These are phyloP conservation scores for Discostella pseudostelligera DNA, from an alignment of 108 stramenopile species.

Conservation along the genomic window DNA sequence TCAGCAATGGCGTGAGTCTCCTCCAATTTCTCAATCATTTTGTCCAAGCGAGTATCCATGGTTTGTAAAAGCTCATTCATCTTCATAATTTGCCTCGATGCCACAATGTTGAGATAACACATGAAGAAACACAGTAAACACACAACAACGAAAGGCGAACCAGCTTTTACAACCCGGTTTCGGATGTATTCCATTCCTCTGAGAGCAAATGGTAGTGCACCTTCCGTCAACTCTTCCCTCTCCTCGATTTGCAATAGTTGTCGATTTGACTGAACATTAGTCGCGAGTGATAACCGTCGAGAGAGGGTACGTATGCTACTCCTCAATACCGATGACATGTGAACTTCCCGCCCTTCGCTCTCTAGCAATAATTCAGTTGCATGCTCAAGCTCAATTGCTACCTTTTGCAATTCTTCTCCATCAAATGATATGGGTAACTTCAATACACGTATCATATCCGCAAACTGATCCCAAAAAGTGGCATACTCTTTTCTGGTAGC, in stretches of 20 bases:
- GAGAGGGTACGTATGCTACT: slow-evolving; percentile 22
- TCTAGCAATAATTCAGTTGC: slow-evolving; percentile 11
- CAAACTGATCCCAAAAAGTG: slow-evolving; percentile 52
- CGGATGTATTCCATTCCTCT: slow-evolving; percentile 5
- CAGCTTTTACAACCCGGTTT: slow-evolving; percentile 1
- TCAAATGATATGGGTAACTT: slow-evolving; percentile 5
- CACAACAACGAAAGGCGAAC: background rate
- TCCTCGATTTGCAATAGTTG: background rate
- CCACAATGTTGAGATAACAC: slow-evolving; percentile 17
- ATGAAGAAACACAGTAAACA: slow-evolving; percentile 10
- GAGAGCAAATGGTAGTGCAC: slow-evolving; percentile 1
- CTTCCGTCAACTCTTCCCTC: background rate
- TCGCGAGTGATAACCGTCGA: slow-evolving; percentile 15
- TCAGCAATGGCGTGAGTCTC: no score
- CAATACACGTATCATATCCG: slow-evolving; percentile 26
- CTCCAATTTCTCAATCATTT: slow-evolving; percentile 9
- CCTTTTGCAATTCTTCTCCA: slow-evolving; percentile 29
- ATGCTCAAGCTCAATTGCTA: slow-evolving; percentile 11
- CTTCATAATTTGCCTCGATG: slow-evolving; percentile 13
- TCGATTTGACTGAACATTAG: slow-evolving; percentile 2
- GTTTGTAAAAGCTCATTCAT: slow-evolving; percentile 18
- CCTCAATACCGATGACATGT: slow-evolving; percentile 12
- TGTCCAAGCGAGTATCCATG: slow-evolving; percentile 15
- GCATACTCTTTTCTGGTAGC: slow-evolving; percentile 66
- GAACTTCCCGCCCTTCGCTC: slow-evolving; percentile 14